Evolutionary conservation across 768 basidiomycete species (phyloP).

Genomic region (Paxillus rubicundulus): DNA sequence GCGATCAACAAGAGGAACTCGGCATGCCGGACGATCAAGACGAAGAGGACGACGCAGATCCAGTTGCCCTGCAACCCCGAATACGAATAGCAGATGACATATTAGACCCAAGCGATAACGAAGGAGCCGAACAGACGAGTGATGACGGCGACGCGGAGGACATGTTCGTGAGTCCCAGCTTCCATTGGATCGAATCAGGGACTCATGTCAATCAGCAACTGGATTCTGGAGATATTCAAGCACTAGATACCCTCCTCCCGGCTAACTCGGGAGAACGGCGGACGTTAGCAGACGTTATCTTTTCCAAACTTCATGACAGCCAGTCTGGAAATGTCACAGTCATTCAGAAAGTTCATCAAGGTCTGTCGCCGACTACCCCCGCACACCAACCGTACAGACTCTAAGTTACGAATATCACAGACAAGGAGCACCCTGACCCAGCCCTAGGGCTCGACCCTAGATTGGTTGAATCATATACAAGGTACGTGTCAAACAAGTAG

Average conservation of each 20-base stretch:
- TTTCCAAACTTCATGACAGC: constrained; percentile 80
- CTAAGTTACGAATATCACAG: constrained; percentile 26
- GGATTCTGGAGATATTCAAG: constrained; percentile 84
- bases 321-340: constrained; percentile 52
- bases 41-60: constrained; percentile 32
- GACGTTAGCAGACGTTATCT: constrained; percentile 96
- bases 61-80: constrained; percentile 27
- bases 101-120: constrained; percentile 57
- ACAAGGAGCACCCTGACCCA: constrained; percentile 65
- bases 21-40: constrained; percentile 60
- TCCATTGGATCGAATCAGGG: constrained; percentile 2
- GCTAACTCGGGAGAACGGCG: constrained; percentile 70
- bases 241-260: constrained; percentile 80
- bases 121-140: constrained; percentile 13
- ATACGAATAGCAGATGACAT: constrained; percentile 42
- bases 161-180: constrained; percentile 49
- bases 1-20: constrained; percentile 90
- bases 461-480: constrained; percentile 89
- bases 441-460: constrained; percentile 87
- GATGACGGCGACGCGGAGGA: constrained; percentile 48
- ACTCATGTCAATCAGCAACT: constrained; percentile 58
- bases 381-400: not conserved
- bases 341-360: constrained; percentile 61
- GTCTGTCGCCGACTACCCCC: constrained; percentile 27
- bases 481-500: constrained; percentile 53